Percentiles rank a stretch among this genome's conserved stretches.
Conservation (phyloP, 352 stramenopile species). For the Phytophthora crassamura region DNA sequence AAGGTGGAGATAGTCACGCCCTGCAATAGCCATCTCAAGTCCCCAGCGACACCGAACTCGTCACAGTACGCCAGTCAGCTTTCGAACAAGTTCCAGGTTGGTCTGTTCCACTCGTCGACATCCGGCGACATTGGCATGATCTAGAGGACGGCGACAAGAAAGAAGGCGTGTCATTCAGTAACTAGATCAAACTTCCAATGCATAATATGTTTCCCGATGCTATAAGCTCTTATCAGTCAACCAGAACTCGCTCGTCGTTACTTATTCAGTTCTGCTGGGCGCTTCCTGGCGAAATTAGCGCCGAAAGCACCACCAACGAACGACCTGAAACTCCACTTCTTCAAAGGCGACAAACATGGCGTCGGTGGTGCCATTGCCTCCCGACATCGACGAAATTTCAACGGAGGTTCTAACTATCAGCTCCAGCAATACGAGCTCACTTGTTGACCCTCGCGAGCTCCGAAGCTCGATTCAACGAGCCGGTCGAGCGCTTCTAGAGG, state of each 20-base stretch:
- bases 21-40: slow-evolving; percentile 4
- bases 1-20: slow-evolving; percentile 32
- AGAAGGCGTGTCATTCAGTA: too few relatives aligned
- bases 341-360: not conserved
- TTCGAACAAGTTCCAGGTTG: slow-evolving; percentile 34
- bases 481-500: slow-evolving; percentile 9
- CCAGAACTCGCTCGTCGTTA: too few relatives aligned
- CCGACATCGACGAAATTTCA: not conserved
- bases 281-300: too few relatives aligned
- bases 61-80: slow-evolving; percentile 19
- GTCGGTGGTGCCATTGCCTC: slow-evolving; percentile 13
- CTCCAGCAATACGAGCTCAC: not conserved
- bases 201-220: too few relatives aligned
- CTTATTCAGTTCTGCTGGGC: too few relatives aligned
- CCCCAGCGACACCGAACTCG: slow-evolving; percentile 16
- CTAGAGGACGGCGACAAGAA: not conserved
- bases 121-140: slow-evolving; percentile 32
- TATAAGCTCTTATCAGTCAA: too few relatives aligned
- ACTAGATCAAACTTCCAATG: too few relatives aligned
- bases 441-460: not conserved
- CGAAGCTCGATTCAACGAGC: slow-evolving; percentile 2
- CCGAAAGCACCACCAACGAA: too few relatives aligned
- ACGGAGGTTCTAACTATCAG: not conserved
- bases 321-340: too few relatives aligned
- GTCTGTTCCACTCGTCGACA: slow-evolving; percentile 23